Conservation (phyloP, 2,329 filamentous ascomycete species). For the Juglanconis sp. region DNA sequence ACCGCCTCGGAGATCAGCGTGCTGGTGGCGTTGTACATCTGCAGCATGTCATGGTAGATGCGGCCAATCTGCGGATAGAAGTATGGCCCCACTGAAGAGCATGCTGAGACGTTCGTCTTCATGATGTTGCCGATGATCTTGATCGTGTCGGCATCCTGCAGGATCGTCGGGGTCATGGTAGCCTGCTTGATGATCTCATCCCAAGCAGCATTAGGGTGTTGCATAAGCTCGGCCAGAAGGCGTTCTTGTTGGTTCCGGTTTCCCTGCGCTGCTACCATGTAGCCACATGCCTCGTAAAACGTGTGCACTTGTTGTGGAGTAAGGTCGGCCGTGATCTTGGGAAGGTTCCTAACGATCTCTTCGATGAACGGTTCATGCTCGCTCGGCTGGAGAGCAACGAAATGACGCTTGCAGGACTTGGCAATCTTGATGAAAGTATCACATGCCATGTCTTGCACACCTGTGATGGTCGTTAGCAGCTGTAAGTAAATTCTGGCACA, state of each 20-base stretch:
- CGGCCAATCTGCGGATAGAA: conserved; percentile 97
- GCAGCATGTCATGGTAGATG: conserved; percentile 97
- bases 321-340: conserved; percentile 92
- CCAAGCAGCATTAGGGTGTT: conserved; percentile 89
- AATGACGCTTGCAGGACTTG: conserved; percentile 95
- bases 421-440: conserved; percentile 99
- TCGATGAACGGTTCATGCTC: conserved; percentile 97
- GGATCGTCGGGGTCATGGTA: conserved; percentile 76
- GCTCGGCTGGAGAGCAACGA: conserved; percentile 90
- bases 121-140: conserved; percentile 99
- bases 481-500: background rate
- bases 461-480: conserved; percentile 39
- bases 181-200: conserved; percentile 89
- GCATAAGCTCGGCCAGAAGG: conserved; percentile 88
- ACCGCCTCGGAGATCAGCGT: conserved; percentile 93
- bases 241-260: conserved; percentile 93
- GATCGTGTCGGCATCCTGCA: conserved; percentile 92
- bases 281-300: conserved; percentile 97
- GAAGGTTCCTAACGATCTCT: conserved; percentile 93
- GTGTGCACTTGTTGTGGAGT: conserved; percentile 97
- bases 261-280: conserved; percentile 98
- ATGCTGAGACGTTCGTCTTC: conserved; percentile 99
- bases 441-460: conserved; percentile 99
- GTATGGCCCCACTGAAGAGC: conserved; percentile 91
- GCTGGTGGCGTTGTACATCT: conserved; percentile 98